These are phyloP conservation scores for Eucalyptus marginata DNA, from an alignment of 345 rosid genomes.

Conservation along the genomic window DNA sequence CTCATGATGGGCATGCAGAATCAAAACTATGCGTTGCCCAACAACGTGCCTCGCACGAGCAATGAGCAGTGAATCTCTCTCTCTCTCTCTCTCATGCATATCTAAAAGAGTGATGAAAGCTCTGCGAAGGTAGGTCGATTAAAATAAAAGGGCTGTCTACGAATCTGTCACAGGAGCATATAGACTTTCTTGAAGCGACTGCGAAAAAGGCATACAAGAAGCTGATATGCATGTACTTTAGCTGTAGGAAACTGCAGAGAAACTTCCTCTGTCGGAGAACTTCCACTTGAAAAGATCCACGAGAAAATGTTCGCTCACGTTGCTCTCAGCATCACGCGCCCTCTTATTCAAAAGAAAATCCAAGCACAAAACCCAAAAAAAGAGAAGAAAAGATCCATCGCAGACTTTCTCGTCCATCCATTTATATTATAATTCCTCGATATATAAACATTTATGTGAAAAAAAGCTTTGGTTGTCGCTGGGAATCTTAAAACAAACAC, in stretches of 20 bases:
- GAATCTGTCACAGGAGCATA: background rate
- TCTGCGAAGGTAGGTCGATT: background rate
- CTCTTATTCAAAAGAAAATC: background rate
- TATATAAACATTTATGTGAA: background rate
- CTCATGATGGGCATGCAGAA: background rate
- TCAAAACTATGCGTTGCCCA: background rate
- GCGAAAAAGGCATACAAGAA: background rate
- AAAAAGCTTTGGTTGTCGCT: background rate
- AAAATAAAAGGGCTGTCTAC: background rate
- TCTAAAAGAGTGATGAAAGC: background rate
- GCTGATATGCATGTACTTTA: background rate
- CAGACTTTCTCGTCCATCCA: background rate
- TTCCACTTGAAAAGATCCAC: background rate
- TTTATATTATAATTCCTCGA: background rate
- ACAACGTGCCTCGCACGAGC: background rate
- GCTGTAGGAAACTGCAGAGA: slow-evolving; percentile 10
- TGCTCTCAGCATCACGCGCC: background rate
- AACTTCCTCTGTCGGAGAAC: background rate
- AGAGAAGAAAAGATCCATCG: background rate
- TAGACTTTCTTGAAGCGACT: background rate
- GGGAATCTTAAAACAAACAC: background rate
- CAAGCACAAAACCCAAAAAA: background rate
- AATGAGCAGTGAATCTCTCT: background rate
- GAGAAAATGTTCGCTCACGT: background rate
- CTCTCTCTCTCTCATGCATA: background rate